Percentiles rank a stretch among this genome's conserved stretches.
Conservation (phyloP, 2,329 filamentous ascomycete species). For the Nemania serpens region DNA sequence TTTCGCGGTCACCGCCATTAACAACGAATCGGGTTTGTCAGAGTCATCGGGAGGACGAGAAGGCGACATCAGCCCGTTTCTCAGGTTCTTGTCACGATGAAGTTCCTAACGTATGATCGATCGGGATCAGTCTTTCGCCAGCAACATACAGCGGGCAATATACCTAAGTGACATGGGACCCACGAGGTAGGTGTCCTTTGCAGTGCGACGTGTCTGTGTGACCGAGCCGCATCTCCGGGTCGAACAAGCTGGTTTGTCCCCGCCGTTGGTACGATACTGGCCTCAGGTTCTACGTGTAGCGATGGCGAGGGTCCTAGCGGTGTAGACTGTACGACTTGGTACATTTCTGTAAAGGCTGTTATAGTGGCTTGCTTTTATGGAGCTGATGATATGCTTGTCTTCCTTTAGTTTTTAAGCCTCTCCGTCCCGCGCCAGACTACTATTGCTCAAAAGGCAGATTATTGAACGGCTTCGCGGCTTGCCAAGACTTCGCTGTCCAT, state of each 20-base stretch:
- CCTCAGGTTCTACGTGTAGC: conserved; percentile 8
- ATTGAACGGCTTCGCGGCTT: background rate
- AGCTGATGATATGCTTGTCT: background rate
- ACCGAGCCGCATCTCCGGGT: conserved; percentile 22
- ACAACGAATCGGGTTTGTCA: conserved; percentile 18
- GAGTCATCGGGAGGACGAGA: conserved; percentile 6
- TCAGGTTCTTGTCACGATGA: background rate
- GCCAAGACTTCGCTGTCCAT: conserved; percentile 18
- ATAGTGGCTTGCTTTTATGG: conserved; percentile 8
- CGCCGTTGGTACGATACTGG: conserved; percentile 11
- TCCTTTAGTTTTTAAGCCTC: background rate
- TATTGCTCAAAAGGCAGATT: background rate
- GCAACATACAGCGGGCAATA: background rate
- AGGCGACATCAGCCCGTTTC: conserved; percentile 2
- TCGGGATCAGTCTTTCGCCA: background rate
- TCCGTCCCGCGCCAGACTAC: background rate
- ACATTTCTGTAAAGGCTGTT: background rate
- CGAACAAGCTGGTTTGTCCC: conserved; percentile 4
- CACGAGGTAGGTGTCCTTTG: conserved; percentile 23
- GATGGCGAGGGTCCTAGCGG: conserved; percentile 11
- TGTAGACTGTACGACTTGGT: conserved; percentile 16
- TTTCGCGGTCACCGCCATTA: conserved; percentile 13
- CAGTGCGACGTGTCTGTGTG: conserved; percentile 20
- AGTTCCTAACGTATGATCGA: conserved; percentile 11
- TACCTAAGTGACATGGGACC: conserved; percentile 13